Conservation (phyloP, 2,329 filamentous ascomycete genomes). For the Fusarium succisae region DNA sequence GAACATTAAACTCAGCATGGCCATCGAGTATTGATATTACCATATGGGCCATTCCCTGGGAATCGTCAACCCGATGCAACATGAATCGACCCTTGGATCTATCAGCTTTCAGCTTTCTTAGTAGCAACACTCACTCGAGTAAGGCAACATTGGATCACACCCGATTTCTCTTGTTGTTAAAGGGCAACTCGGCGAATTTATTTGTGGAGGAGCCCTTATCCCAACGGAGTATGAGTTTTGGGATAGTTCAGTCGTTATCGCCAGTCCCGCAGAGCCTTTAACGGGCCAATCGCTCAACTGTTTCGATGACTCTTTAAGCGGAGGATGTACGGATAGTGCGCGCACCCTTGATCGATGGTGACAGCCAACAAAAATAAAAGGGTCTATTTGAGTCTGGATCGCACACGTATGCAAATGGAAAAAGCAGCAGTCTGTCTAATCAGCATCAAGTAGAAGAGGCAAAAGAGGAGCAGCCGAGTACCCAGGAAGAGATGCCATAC, state of each 20-base stretch:
- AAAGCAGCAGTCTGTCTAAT: constrained; percentile 4
- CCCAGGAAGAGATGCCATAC: constrained; percentile 4
- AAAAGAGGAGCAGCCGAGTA: constrained; percentile 20
- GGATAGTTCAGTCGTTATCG: constrained; percentile 1
- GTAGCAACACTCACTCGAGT: constrained; percentile 9
- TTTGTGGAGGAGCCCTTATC: constrained; percentile 30
- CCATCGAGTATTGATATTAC: neutral
- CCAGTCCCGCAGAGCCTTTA: constrained; percentile 15
- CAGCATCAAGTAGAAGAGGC: constrained; percentile 8
- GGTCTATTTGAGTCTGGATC: constrained; percentile 37
- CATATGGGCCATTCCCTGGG: neutral
- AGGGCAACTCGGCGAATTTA: neutral
- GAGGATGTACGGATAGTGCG: neutral
- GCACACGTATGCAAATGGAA: constrained; percentile 23
- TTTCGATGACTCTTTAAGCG: constrained; percentile 5
- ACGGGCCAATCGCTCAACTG: constrained; percentile 30
- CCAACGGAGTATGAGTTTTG: neutral
- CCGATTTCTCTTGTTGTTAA: neutral
- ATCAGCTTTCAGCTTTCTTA: neutral
- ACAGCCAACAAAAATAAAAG: constrained; percentile 1
- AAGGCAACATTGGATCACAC: constrained; percentile 3
- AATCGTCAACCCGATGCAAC: neutral
- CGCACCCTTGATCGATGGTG: constrained; percentile 12
- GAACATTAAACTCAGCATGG: neutral
- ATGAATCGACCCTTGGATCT: neutral